Percentiles rank a stretch among this genome's conserved stretches.
Evolutionary conservation across 768 basidiomycete genomes (phyloP).

Genomic region (Suillus subaureus): DNA sequence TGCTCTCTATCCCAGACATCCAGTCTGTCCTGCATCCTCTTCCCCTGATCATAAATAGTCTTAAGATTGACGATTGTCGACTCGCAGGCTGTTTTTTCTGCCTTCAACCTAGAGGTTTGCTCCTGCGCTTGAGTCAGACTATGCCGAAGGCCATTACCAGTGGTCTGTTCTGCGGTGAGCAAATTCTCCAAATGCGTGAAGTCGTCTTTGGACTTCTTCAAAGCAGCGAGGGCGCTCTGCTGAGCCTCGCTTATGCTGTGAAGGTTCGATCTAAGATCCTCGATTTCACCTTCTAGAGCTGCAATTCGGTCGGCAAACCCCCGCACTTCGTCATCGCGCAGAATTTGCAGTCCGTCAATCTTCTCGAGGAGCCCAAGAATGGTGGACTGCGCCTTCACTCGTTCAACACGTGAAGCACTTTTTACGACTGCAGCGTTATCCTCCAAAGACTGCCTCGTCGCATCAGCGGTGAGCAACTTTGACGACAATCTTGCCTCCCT

Average conservation of each 20-base stretch:
- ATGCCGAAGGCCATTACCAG: background rate
- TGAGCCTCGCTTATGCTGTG: background rate
- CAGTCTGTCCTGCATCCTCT: constrained; percentile 36
- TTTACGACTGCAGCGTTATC: background rate
- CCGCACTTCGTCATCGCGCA: constrained; percentile 11
- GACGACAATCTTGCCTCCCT: constrained; percentile 3
- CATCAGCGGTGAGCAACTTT: background rate
- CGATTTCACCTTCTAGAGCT: constrained; percentile 1
- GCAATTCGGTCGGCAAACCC: background rate
- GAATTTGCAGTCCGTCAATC: constrained; percentile 11
- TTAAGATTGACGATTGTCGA: constrained; percentile 38
- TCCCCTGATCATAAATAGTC: constrained; percentile 32
- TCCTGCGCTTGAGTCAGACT: constrained; percentile 33
- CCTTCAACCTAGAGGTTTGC: constrained; percentile 33
- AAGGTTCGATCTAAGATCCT: background rate
- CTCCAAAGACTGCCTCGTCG: background rate
- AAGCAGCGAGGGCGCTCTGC: background rate
- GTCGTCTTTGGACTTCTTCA: background rate
- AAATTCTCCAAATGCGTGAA: background rate
- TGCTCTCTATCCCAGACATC: constrained; percentile 37
- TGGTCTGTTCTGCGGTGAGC: background rate
- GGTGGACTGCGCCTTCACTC: constrained; percentile 10
- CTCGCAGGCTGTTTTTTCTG: constrained; percentile 38
- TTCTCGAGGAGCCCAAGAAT: constrained; percentile 13
- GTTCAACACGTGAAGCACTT: constrained; percentile 5